phyloP scores from a whole-genome alignment of 192 early-diverging fungal genomes.

The Spinellus fusiger region DNA sequence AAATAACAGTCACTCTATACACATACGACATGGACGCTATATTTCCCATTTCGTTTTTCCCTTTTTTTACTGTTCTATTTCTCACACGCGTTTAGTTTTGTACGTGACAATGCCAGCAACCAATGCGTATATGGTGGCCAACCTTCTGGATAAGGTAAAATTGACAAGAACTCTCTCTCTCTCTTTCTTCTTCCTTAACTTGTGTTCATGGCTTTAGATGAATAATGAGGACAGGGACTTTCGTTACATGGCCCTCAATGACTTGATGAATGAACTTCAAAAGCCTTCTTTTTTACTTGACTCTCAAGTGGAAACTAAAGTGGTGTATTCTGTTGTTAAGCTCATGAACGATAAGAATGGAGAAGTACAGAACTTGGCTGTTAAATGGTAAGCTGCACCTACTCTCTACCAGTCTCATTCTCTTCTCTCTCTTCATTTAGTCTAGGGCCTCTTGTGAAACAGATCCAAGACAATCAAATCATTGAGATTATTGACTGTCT shows the following conservation, averaged over 20 bases:
- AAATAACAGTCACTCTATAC: neutral
- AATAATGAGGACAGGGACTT: slow-evolving; percentile 68
- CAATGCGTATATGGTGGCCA: slow-evolving; percentile 60
- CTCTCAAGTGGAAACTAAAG: slow-evolving; percentile 58
- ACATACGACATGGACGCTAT: neutral
- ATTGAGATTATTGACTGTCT: slow-evolving; percentile 65
- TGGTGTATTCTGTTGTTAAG: slow-evolving; percentile 41
- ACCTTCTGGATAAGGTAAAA: slow-evolving; percentile 63
- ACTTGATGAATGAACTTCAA: slow-evolving; percentile 69
- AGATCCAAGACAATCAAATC: slow-evolving; percentile 60
- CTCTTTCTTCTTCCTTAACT: neutral
- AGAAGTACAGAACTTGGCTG: slow-evolving; percentile 80
- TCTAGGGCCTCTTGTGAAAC: slow-evolving; percentile 72
- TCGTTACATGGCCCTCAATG: slow-evolving; percentile 81
- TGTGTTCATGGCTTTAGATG: slow-evolving; percentile 37
- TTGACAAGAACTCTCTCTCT: neutral
- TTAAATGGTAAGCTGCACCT: slow-evolving; percentile 48
- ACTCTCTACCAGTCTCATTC: neutral
- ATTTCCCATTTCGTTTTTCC: neutral
- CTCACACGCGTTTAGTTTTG: neutral
- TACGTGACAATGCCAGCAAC: slow-evolving; percentile 34
- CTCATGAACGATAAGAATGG: slow-evolving; percentile 77
- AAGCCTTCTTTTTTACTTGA: slow-evolving; percentile 53
- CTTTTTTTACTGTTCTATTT: neutral
- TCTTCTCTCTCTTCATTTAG: slow-evolving; percentile 33